Percentiles rank a stretch among this genome's conserved stretches.
phyloP scores from a whole-genome alignment of 371 early-diverging fungal species.

The Enterocytospora artemiae region DNA sequence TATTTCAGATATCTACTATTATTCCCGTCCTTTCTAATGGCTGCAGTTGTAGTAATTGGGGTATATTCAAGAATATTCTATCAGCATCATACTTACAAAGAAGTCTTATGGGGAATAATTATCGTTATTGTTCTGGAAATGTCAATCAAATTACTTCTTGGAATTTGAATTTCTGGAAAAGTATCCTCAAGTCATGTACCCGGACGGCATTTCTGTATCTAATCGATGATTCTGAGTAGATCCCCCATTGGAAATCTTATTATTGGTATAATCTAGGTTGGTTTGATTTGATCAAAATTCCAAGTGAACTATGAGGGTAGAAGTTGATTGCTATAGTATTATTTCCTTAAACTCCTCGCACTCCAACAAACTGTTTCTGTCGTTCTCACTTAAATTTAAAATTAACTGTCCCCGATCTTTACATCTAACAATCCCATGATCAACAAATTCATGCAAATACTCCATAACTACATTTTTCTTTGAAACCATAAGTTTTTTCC shows the following conservation, averaged over 20 bases:
- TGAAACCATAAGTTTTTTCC: constrained; percentile 29
- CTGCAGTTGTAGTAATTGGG: background rate
- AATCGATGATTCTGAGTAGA: background rate
- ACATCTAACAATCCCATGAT: constrained; percentile 45
- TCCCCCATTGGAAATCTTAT: background rate
- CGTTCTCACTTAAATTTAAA: constrained; percentile 14
- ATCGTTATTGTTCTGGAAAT: constrained; percentile 7
- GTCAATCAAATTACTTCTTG: background rate
- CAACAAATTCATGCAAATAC: constrained; percentile 44
- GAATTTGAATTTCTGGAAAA: background rate
- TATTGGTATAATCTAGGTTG: background rate
- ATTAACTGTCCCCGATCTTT: constrained; percentile 15
- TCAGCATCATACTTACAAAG: constrained; percentile 1
- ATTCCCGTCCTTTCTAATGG: background rate
- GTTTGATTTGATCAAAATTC: background rate
- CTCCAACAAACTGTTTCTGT: constrained; percentile 14
- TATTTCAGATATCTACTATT: constrained; percentile 8
- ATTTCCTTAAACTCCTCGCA: background rate
- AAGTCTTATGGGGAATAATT: constrained; percentile 3
- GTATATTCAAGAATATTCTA: background rate
- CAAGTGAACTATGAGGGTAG: background rate
- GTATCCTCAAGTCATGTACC: background rate
- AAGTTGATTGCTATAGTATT: background rate
- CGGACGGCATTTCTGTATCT: background rate
- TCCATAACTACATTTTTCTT: constrained; percentile 10